Evolutionary conservation across 2,329 filamentous ascomycete genomes (phyloP).

Genomic region (Lachnellula hyalina): DNA sequence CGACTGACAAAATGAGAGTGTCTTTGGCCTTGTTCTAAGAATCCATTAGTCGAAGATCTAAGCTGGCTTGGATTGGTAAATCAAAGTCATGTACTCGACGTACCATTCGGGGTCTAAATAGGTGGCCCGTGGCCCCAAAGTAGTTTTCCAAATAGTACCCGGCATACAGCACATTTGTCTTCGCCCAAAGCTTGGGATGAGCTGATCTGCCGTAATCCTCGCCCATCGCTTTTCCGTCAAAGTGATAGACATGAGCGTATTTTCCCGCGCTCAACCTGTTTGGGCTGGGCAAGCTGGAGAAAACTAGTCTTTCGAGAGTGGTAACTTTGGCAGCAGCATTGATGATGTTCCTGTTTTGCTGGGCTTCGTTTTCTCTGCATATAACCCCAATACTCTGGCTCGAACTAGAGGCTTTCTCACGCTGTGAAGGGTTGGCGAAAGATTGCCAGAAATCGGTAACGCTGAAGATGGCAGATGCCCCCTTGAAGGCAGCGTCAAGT

Average conservation of each 20-base stretch:
- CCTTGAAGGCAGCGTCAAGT: slow-evolving; percentile 37
- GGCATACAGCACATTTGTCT: slow-evolving; percentile 31
- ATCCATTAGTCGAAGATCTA: slow-evolving; percentile 1
- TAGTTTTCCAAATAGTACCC: slow-evolving; percentile 21
- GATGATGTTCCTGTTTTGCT: slow-evolving; percentile 33
- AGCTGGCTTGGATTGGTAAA: background rate
- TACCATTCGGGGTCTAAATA: slow-evolving; percentile 4
- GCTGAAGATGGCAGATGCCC: slow-evolving; percentile 47
- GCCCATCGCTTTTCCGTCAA: slow-evolving; percentile 36
- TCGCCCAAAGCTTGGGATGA: slow-evolving; percentile 26
- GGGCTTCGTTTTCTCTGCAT: slow-evolving; percentile 26
- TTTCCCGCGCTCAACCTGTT: slow-evolving; percentile 36
- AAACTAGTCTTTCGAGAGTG: slow-evolving; percentile 34
- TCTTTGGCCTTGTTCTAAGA: slow-evolving; percentile 4
- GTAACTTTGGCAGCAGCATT: slow-evolving; percentile 31
- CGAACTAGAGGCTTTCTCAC: background rate
- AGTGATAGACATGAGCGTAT: slow-evolving; percentile 37
- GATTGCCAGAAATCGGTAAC: slow-evolving; percentile 46
- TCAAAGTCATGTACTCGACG: background rate
- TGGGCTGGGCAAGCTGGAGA: slow-evolving; percentile 34
- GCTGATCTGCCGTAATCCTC: slow-evolving; percentile 27
- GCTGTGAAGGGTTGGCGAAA: background rate
- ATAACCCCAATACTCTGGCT: background rate
- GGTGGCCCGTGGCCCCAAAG: background rate
- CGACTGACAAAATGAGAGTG: background rate